Evolutionary conservation across 768 basidiomycete genomes (phyloP), one percentile per base, ranked within the genome.

Genomic region (Brasilioporus rufonigricans): DNA sequence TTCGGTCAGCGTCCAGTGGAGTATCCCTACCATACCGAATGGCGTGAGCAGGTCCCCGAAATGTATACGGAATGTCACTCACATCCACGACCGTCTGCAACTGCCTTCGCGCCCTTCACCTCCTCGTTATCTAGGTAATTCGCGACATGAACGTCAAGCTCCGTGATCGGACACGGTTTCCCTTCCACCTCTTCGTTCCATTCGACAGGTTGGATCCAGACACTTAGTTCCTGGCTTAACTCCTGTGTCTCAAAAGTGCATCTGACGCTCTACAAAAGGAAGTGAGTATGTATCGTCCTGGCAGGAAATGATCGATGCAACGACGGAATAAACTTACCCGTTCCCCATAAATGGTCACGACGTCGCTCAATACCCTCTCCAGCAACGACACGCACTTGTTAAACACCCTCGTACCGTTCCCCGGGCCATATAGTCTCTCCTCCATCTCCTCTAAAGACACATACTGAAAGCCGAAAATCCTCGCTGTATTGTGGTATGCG

Each of bases 401-500:
- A 72, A 97, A 98, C 1, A 92, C 80, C 44, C 80, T 80, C 26
- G 85, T 77, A 2, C 92, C 95, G 7, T 51, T 51, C 5, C 55
- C 54, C 2, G 57, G 26, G 0, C 93, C 93, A 63, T 86, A 95
- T 1, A 98, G 68, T 16, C 82, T 79, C 39, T 80, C 75, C 58
- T 98, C 96, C 87, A 99, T 93, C 67, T 96, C 92, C 43, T 80
- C 76, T 43, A 96, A 72, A 1, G 93, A 81, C 29, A 96, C 72
- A 65, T 98, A 99, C 69, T 98, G 93, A 76, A 98, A 98, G 1
- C 96, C 96, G 62, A 93, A 93, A 47, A 97, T 81, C 18, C 81
- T 80, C 8, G 83, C 82, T 1, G 91, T 95, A 58, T 96, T 97
- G 65, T 93, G 91, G 65, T 90, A 92, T 21, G 91, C 86, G 36